Evolutionary conservation across 805 yeast genomes (phyloP).

Genomic region (Hyphopichia homilentoma): DNA sequence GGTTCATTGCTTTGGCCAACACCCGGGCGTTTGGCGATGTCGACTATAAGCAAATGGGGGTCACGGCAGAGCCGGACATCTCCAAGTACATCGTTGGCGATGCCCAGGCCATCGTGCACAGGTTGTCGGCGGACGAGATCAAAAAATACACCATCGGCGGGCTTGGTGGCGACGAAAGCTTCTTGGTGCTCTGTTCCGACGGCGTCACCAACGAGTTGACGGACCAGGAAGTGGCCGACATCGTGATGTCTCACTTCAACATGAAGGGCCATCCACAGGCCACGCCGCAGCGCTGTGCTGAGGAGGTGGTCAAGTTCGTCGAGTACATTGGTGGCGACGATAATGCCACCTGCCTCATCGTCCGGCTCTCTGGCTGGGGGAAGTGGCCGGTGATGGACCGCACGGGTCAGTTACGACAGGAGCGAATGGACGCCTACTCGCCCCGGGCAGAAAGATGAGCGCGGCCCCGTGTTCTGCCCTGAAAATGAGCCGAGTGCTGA

Average conservation of each 20-base stretch:
- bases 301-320: slow-evolving; percentile 78
- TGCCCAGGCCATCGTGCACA: slow-evolving; percentile 23
- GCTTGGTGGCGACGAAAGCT: slow-evolving; percentile 84
- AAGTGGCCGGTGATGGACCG: slow-evolving; percentile 83
- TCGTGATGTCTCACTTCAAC: slow-evolving; percentile 65
- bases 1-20: slow-evolving; percentile 81
- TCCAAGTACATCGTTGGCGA: slow-evolving; percentile 67
- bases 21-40: slow-evolving; percentile 93
- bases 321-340: slow-evolving; percentile 90
- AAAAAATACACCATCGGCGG: slow-evolving; percentile 32
- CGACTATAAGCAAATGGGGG: slow-evolving; percentile 75
- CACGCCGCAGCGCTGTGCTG: slow-evolving; percentile 81
- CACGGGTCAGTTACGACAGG: slow-evolving; percentile 79
- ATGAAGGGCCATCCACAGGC: slow-evolving; percentile 66
- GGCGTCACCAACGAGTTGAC: slow-evolving; percentile 79
- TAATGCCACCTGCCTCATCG: slow-evolving; percentile 87
- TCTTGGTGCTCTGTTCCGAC: slow-evolving; percentile 77
- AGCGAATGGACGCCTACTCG: slow-evolving; percentile 49
- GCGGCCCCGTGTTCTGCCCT: not conserved
- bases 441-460: slow-evolving; percentile 22
- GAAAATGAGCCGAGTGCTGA: not conserved
- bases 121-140: slow-evolving; percentile 36
- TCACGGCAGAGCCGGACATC: slow-evolving; percentile 90
- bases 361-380: slow-evolving; percentile 89
- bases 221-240: slow-evolving; percentile 90